phyloP scores from a whole-genome alignment of 1,284 basidiomycete genomes.

The Cutaneotrichosporon sp. region DNA sequence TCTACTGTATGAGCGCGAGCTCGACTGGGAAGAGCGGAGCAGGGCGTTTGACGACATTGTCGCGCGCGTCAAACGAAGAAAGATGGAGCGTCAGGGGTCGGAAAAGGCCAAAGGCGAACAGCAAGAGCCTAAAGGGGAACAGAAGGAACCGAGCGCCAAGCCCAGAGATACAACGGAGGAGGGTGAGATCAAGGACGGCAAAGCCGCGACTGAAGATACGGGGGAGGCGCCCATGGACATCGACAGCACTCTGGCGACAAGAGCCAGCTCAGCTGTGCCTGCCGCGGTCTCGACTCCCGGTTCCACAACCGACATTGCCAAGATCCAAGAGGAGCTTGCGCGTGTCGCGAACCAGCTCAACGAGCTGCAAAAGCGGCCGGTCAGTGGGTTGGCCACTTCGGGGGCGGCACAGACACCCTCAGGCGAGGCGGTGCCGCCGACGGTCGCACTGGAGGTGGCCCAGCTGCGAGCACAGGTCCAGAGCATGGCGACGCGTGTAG shows the following conservation, averaged over 20 bases:
- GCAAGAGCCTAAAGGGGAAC: background rate
- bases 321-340: background rate
- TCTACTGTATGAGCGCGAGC: background rate
- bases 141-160: background rate
- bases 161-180: background rate
- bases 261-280: background rate
- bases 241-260: background rate
- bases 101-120: no score
- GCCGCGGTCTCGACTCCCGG: no score
- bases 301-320: background rate
- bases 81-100: no score
- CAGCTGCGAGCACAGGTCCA: background rate
- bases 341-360: no score
- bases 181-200: background rate
- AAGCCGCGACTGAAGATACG: background rate
- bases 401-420: no score
- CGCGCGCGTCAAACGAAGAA: background rate
- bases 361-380: no score
- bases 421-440: no score
- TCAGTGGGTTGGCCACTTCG: no score
- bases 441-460: background rate
- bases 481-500: background rate
- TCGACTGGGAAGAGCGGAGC: background rate
- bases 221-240: constrained; percentile 2
- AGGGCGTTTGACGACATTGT: background rate